Evolutionary conservation across 768 basidiomycete genomes (phyloP).

Genomic region (Xanthoconium stramineum): DNA sequence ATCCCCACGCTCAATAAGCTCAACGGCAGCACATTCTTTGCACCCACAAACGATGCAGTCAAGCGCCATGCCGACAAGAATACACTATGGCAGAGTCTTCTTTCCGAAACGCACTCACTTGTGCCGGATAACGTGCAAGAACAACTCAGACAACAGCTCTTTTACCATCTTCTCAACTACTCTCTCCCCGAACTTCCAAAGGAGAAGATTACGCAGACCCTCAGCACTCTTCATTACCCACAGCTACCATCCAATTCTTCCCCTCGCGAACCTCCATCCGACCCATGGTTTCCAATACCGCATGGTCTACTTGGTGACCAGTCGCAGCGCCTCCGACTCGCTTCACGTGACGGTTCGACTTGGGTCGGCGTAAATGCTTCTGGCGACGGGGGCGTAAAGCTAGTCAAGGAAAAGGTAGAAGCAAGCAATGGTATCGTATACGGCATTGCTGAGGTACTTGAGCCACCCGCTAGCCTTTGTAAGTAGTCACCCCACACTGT

Average conservation of each 20-base stretch:
- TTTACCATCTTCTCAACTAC: constrained; percentile 92
- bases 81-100: constrained; percentile 31
- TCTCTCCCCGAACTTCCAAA: constrained; percentile 51
- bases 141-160: constrained; percentile 82
- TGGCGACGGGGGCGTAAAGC: constrained; percentile 68
- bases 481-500: constrained; percentile 25
- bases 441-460: constrained; percentile 71
- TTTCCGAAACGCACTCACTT: constrained; percentile 27
- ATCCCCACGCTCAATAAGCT: constrained; percentile 91
- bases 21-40: constrained; percentile 82
- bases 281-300: constrained; percentile 84
- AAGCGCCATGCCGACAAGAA: constrained; percentile 40
- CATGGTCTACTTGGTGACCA: constrained; percentile 78
- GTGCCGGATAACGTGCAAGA: constrained; percentile 79
- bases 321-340: constrained; percentile 75
- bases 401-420: constrained; percentile 54
- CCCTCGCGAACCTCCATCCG: constrained; percentile 62
- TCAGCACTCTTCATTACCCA: constrained; percentile 73
- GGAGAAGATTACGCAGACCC: constrained; percentile 35
- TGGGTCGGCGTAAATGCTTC: constrained; percentile 75
- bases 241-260: constrained; percentile 54
- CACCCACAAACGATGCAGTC: constrained; percentile 93
- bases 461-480: constrained; percentile 75
- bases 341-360: constrained; percentile 44
- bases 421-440: constrained; percentile 77